Base-by-base conservation (phyloP, 371 early-diverging fungal species). In the Mucor plumbeus region DNA sequence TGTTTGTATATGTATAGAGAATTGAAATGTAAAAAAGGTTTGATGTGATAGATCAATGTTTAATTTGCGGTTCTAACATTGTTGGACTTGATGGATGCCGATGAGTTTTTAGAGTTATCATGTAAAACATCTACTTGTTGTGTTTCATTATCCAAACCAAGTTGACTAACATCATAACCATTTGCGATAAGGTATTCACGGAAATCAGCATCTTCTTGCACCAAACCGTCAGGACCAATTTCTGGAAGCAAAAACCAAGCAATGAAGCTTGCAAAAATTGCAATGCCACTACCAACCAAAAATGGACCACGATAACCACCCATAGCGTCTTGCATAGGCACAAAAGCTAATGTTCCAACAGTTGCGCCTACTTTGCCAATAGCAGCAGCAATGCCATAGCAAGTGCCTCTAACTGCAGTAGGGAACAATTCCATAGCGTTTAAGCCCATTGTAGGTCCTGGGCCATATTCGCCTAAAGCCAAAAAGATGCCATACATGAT, bases 381-480 rank as follows among this genome's bases (percentile, higher is more conserved):
- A 33, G 85, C 83, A 56, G 89, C 89, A 19, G 88, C 85, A 72
- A 87, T 82, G 56, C 87, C 88, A 60, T 89, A 89, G 44, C 84
- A 82, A 21, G 87, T 86, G 26, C 89, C 89, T 59, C 89, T 78
- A 7, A 89, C 77, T 26, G 87, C 85, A 2, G 89, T 89, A 19
- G 88, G 88, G 54, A 73, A 83, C 6, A 80, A 39, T 65, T 87
- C 88, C 64, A 85, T 83, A 1, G 85, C 82, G 59, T 84, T 84
- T 17, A 87, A 71, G 21, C 86, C 86, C 71, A 88, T 78, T 60
- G 78, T 79, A 43, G 61, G 44, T n/a, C 53, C 53, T 33, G 88
- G 86, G 34, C 87, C 88, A 55, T 84, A 86, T 61, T 90, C 87
- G 43, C 85, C 87, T 54, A 83, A 74, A 43, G 83, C 80, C 64